Base-by-base conservation (phyloP, 495 filamentous ascomycete species). In the Bacidia rubella region DNA sequence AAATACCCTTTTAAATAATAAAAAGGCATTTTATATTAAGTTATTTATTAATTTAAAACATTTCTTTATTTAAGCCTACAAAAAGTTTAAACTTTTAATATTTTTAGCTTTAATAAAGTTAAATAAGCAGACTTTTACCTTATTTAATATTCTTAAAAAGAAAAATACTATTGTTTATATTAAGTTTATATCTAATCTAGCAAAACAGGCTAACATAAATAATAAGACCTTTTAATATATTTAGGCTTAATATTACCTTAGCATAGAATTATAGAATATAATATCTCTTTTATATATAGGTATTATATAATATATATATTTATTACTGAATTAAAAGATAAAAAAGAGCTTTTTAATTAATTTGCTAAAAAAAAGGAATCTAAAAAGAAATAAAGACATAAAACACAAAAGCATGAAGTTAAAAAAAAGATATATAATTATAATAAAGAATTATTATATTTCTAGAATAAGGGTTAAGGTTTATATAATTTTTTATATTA, bases 311-410 rank as follows among this genome's bases (percentile, higher is more conserved):
- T 44, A 5, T 44, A 44, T 5, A 47, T 47, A 22, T 35, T 12
- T 44, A 44, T 20, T 44, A 44, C 12, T 22, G 19, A 44, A 17
- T 17, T 44, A 17, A 44, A 44, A 44, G 20, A 44, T 9, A 9
- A 44, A 44, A 44, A 44, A 44, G 19, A 44, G 19, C 9, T 44
- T 21, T 19, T 51, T 48, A 48, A 48, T 48, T 23, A 48, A 48
- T 23, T 23, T 48, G 25, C 11, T 3, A 21, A 22, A 48, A 48
- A 10, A 21, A 4, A n/a, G 25, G 3, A 25, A 23, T n/a, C 7
- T 22, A 9, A 25, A 7, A 23, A 48, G 11, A 25, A 23, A 21
- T n/a, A 48, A 48, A 7, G 25, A 48, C 11, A 48, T 3, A 21
- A 25, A 23, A 48, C 11, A 22, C 20, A 5, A 48, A 5, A 48